Percentiles rank a stretch among this genome's conserved stretches.
phyloP scores from a whole-genome alignment of 2,329 filamentous ascomycete genomes.

The Verticillium nonalfalfae region DNA sequence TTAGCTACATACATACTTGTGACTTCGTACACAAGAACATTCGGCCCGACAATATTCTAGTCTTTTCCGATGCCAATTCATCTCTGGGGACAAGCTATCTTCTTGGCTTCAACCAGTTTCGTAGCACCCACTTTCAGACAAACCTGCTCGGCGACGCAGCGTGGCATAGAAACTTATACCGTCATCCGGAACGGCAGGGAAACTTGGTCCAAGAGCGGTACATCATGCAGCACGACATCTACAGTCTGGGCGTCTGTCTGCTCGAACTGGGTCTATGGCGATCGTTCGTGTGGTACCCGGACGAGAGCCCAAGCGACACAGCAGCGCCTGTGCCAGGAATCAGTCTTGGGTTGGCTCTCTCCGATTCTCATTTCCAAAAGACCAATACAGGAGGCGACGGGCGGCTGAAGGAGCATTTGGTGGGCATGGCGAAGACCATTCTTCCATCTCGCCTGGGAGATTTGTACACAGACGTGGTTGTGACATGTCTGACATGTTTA shows the following conservation, averaged over 20 bases:
- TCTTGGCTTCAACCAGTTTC: slow-evolving; percentile 36
- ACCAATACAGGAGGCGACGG: background rate
- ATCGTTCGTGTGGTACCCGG: slow-evolving; percentile 16
- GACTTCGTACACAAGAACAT: slow-evolving; percentile 41
- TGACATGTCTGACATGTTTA: slow-evolving; percentile 26
- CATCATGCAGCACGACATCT: slow-evolving; percentile 49
- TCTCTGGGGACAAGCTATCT: slow-evolving; percentile 22
- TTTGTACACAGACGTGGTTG: slow-evolving; percentile 20
- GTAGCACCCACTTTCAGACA: slow-evolving; percentile 23
- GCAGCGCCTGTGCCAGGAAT: background rate
- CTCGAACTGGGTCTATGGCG: slow-evolving; percentile 46
- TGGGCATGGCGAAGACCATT: slow-evolving; percentile 5
- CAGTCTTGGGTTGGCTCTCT: background rate
- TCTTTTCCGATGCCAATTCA: slow-evolving; percentile 14
- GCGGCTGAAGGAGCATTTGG: slow-evolving; percentile 9
- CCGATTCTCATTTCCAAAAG: background rate
- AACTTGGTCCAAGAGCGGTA: slow-evolving; percentile 28
- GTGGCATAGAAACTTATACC: slow-evolving; percentile 41
- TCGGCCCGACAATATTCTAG: slow-evolving; percentile 31
- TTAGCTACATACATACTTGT: slow-evolving; percentile 24
- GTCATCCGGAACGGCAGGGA: slow-evolving; percentile 41
- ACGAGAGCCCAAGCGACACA: background rate
- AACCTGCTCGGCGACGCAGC: slow-evolving; percentile 23
- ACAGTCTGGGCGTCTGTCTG: slow-evolving; percentile 47
- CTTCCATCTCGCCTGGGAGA: slow-evolving; percentile 9